These are phyloP conservation scores for Ascochyta fabae DNA, from an alignment of 2,329 filamentous ascomycete species.

Conservation along the genomic window DNA sequence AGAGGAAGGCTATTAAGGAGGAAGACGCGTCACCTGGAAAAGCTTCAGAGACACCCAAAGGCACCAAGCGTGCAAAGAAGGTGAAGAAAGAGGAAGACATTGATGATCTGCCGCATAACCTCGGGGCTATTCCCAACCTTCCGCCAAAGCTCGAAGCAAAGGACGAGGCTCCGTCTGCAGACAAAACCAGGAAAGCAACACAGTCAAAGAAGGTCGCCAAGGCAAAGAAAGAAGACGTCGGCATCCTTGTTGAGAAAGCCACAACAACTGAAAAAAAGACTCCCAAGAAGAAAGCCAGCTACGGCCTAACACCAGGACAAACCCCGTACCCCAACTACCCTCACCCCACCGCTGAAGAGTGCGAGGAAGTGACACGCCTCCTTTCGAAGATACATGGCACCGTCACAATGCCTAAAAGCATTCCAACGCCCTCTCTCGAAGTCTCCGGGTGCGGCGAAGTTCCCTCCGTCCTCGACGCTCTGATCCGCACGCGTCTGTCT, in stretches of 20 bases:
- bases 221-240: slow-evolving; percentile 28
- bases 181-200: slow-evolving; percentile 29
- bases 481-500: slow-evolving; percentile 67
- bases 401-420: slow-evolving; percentile 67
- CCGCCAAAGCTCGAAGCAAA: slow-evolving; percentile 16
- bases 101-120: slow-evolving; percentile 63
- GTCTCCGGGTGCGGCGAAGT: slow-evolving; percentile 75
- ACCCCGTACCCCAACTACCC: slow-evolving; percentile 73
- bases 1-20: slow-evolving; percentile 36
- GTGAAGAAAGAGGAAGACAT: slow-evolving; percentile 47
- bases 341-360: slow-evolving; percentile 71
- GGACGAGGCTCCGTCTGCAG: slow-evolving; percentile 14
- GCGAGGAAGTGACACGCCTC: slow-evolving; percentile 70
- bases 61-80: slow-evolving; percentile 48
- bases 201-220: slow-evolving; percentile 24
- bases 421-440: slow-evolving; percentile 72
- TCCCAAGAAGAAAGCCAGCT: slow-evolving; percentile 46
- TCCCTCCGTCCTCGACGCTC: slow-evolving; percentile 68
- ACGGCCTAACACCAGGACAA: slow-evolving; percentile 55
- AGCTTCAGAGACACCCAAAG: slow-evolving; percentile 25
- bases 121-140: slow-evolving; percentile 49
- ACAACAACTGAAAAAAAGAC: slow-evolving; percentile 35
- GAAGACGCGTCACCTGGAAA: slow-evolving; percentile 18
- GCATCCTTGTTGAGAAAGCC: slow-evolving; percentile 36
- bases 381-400: slow-evolving; percentile 71